Percentiles rank a stretch among this genome's conserved stretches.
Conservation (phyloP, 257 asterid genomes). For the Solanum piurae region DNA sequence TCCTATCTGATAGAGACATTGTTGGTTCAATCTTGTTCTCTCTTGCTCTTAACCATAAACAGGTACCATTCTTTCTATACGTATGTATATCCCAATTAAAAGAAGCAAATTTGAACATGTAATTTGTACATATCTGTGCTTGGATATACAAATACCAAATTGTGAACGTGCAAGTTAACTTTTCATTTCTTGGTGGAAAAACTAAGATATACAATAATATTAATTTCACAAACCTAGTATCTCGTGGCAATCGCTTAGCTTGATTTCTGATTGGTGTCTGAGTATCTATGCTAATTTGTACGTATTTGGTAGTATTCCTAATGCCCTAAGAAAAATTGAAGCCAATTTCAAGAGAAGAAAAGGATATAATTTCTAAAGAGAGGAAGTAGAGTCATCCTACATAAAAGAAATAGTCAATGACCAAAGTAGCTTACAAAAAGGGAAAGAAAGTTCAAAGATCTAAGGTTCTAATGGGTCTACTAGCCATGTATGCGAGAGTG, state of each 20-base stretch:
- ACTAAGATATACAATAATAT: background rate
- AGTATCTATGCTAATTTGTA: background rate
- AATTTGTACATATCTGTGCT: background rate
- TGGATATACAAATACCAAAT: background rate
- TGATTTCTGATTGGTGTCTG: background rate
- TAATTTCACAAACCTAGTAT: background rate
- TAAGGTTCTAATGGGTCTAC: background rate
- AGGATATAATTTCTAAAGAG: background rate
- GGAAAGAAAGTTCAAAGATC: background rate
- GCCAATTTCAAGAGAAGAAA: background rate
- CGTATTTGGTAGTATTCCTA: background rate
- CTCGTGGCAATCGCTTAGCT: background rate
- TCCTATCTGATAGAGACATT: conserved; percentile 65
- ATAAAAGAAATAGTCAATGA: background rate
- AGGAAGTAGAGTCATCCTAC: background rate
- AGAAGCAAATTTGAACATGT: background rate
- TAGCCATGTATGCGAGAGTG: background rate
- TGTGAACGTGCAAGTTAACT: background rate
- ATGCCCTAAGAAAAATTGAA: background rate
- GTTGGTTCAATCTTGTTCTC: conserved; percentile 70
- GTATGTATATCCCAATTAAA: background rate
- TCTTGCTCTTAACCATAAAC: conserved; percentile 96
- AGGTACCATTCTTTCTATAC: conserved; percentile 33
- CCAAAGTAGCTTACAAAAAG: background rate
- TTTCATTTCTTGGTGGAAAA: background rate